Evolutionary conservation across 2,329 filamentous ascomycete species (phyloP).

Genomic region (Metarhizium brunneum): DNA sequence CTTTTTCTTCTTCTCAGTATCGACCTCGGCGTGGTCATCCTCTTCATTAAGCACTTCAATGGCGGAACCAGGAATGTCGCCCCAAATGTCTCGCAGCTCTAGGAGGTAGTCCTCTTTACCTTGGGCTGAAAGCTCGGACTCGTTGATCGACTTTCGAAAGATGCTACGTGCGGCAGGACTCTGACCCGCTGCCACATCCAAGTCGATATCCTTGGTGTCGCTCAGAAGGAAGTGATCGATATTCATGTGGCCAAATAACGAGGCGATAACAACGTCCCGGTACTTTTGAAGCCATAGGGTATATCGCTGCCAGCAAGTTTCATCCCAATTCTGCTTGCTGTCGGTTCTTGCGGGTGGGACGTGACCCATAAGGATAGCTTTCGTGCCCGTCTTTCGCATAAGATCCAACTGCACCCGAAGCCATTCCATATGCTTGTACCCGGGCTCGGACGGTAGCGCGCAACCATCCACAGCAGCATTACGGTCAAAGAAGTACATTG

Average conservation of each 20-base stretch:
- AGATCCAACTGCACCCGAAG: conserved; percentile 79
- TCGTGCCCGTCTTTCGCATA: conserved; percentile 76
- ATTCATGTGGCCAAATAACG: conserved; percentile 93
- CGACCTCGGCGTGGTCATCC: conserved; percentile 9
- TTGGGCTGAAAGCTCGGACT: conserved; percentile 44
- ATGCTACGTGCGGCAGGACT: neutral
- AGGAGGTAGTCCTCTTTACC: conserved; percentile 65
- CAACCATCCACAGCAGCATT: conserved; percentile 95
- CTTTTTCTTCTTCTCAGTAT: conserved; percentile 14
- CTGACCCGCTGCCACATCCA: conserved; percentile 33
- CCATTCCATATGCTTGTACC: conserved; percentile 95
- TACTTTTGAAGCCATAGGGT: conserved; percentile 84
- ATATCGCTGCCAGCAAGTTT: conserved; percentile 98
- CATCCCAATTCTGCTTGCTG: conserved; percentile 85
- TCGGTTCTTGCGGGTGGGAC: conserved; percentile 82
- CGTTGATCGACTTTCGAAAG: conserved; percentile 24
- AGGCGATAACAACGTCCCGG: conserved; percentile 75
- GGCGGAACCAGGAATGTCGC: conserved; percentile 54
- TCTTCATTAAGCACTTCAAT: conserved; percentile 12
- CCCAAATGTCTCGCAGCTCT: conserved; percentile 71
- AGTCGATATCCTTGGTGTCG: conserved; percentile 68
- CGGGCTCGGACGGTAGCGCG: conserved; percentile 66
- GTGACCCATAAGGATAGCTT: conserved; percentile 89
- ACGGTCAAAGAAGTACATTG: conserved; percentile 88
- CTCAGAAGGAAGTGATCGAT: conserved; percentile 94